Evolutionary conservation across 78 protist species (phyloP).

Genomic region (Chrysochromulina parva): DNA sequence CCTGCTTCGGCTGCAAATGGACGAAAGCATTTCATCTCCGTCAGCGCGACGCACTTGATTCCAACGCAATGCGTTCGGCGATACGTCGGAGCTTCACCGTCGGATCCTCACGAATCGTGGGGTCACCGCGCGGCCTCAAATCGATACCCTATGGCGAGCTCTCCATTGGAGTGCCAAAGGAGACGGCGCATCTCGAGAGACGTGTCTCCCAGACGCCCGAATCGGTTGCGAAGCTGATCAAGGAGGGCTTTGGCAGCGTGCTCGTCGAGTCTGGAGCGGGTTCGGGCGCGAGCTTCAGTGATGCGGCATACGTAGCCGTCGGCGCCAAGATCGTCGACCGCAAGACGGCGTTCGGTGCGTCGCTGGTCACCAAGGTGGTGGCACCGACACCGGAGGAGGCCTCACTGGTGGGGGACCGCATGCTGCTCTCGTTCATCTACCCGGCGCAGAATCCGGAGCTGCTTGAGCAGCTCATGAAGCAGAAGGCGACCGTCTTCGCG

Average conservation of each 20-base stretch:
- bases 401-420: not conserved
- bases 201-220: slow-evolving; percentile 58
- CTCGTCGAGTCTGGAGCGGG: slow-evolving; percentile 60
- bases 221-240: slow-evolving; percentile 38
- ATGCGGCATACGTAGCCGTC: slow-evolving; percentile 29
- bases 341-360: not conserved
- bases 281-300: slow-evolving; percentile 41
- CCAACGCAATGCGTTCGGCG: too few relatives aligned
- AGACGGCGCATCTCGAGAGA: slow-evolving; percentile 10
- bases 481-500: slow-evolving; percentile 73
- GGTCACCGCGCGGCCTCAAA: not conserved
- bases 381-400: slow-evolving; percentile 22
- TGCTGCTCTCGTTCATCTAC: not conserved
- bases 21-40: too few relatives aligned
- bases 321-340: slow-evolving; percentile 36
- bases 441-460: slow-evolving; percentile 5
- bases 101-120: too few relatives aligned
- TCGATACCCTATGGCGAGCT: not conserved
- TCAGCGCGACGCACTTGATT: too few relatives aligned
- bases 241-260: slow-evolving; percentile 51
- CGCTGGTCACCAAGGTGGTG: not conserved
- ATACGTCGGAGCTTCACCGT: too few relatives aligned
- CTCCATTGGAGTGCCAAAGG: slow-evolving; percentile 22
- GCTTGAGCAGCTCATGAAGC: not conserved
- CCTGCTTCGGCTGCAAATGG: too few relatives aligned